phyloP scores from a whole-genome alignment of 2,329 filamentous ascomycete species.

The Nannizziopsis arthrosporioides region DNA sequence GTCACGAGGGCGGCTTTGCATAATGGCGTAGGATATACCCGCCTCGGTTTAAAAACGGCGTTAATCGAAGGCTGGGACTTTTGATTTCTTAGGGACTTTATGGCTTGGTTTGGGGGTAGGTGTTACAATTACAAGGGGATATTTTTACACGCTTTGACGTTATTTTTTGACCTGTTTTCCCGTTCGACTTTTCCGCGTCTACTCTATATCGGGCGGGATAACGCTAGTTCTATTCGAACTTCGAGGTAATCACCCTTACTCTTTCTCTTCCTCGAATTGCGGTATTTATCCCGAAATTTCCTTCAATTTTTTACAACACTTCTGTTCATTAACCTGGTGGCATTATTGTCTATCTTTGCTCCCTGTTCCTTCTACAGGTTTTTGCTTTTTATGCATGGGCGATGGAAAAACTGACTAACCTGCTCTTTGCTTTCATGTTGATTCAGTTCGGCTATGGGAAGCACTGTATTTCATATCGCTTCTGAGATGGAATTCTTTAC shows the following conservation, averaged over 20 bases:
- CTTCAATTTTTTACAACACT: conserved; percentile 3
- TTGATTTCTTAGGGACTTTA: conserved; percentile 4
- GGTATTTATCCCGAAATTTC: conserved; percentile 1
- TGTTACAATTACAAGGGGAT: conserved; percentile 4
- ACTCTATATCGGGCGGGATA: background rate
- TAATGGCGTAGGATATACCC: conserved; percentile 41
- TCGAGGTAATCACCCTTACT: conserved; percentile 4
- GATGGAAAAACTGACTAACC: too few species aligned
- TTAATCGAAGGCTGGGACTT: conserved; percentile 9
- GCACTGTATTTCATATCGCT: too few species aligned
- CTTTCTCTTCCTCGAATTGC: background rate
- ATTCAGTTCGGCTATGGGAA: too few species aligned
- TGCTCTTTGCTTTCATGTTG: too few species aligned
- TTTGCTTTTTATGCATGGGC: background rate
- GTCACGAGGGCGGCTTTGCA: conserved; percentile 24
- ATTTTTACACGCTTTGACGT: background rate
- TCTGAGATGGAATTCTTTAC: too few species aligned
- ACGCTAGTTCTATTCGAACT: background rate
- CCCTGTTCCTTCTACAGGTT: conserved; percentile 1
- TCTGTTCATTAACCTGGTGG: conserved; percentile 3
- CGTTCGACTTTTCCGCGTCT: background rate
- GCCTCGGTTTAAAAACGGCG: conserved; percentile 23
- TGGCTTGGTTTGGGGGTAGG: conserved; percentile 2
- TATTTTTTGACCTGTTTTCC: background rate
- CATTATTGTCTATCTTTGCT: background rate